phyloP scores from a whole-genome alignment of 2,329 filamentous ascomycete genomes.

The Trichoderma gracile region DNA sequence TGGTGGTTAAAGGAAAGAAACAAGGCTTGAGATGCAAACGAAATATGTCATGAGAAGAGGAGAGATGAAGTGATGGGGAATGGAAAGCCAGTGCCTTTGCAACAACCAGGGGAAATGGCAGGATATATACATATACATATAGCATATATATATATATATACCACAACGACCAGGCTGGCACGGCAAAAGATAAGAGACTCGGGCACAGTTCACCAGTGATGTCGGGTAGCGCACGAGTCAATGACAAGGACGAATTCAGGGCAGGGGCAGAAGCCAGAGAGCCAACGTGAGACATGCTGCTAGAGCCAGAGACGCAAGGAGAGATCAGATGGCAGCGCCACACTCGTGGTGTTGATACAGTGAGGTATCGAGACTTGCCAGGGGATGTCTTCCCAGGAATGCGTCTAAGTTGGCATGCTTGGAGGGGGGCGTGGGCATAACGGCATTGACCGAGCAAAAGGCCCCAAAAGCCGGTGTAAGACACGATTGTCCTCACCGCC shows the following conservation, averaged over 20 bases:
- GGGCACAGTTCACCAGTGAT: neutral
- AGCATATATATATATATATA: neutral
- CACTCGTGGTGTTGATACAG: conserved; percentile 24
- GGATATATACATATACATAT: neutral
- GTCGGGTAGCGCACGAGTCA: conserved; percentile 12
- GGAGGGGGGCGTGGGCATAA: conserved; percentile 4
- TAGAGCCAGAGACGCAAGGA: conserved; percentile 14
- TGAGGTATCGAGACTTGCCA: conserved; percentile 13
- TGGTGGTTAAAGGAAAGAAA: neutral
- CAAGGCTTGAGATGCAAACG: neutral
- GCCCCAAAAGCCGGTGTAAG: neutral
- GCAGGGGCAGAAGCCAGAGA: conserved; percentile 10
- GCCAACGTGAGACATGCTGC: conserved; percentile 12
- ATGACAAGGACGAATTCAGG: conserved; percentile 11
- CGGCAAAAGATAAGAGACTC: conserved; percentile 9
- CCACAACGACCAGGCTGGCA: neutral
- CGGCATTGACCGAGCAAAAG: neutral
- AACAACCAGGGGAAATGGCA: neutral
- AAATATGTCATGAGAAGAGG: neutral
- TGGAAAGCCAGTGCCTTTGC: neutral
- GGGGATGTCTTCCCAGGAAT: conserved; percentile 14
- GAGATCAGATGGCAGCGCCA: conserved; percentile 24
- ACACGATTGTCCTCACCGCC: conserved; percentile 23
- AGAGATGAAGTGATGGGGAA: neutral
- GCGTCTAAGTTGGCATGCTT: neutral